phyloP scores from a whole-genome alignment of 2,329 filamentous ascomycete species.

The Ascochyta fabae region DNA sequence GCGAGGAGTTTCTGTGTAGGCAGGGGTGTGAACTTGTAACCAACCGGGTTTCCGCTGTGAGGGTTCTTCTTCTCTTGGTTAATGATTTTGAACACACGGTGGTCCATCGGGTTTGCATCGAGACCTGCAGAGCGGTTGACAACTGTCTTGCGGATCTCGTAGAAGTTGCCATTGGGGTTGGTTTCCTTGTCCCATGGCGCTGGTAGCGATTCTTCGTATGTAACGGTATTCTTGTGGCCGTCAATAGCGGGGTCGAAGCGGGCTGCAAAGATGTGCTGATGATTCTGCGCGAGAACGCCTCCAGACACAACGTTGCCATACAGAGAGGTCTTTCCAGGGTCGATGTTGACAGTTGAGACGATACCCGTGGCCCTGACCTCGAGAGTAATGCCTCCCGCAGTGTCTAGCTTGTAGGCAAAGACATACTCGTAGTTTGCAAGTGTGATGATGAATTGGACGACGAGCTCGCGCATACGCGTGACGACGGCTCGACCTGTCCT shows the following conservation, averaged over 20 bases:
- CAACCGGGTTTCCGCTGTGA: slow-evolving; percentile 54
- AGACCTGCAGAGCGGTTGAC: slow-evolving; percentile 57
- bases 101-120: slow-evolving; percentile 62
- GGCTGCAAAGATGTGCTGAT: slow-evolving; percentile 70
- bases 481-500: slow-evolving; percentile 68
- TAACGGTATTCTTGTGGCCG: slow-evolving; percentile 60
- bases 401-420: slow-evolving; percentile 69
- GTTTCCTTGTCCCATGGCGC: slow-evolving; percentile 58
- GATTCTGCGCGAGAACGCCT: slow-evolving; percentile 70
- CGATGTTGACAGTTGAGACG: slow-evolving; percentile 67
- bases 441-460: slow-evolving; percentile 72
- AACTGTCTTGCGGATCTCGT: slow-evolving; percentile 59
- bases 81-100: slow-evolving; percentile 62
- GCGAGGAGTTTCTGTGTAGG: slow-evolving; percentile 60
- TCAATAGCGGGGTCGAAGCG: slow-evolving; percentile 69
- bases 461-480: slow-evolving; percentile 66
- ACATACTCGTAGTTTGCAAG: slow-evolving; percentile 76
- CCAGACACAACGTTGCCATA: slow-evolving; percentile 70
- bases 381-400: slow-evolving; percentile 65
- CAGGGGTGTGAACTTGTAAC: slow-evolving; percentile 57
- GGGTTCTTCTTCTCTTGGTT: slow-evolving; percentile 56
- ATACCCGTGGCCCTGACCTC: slow-evolving; percentile 72
- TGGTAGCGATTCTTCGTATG: slow-evolving; percentile 61
- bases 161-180: slow-evolving; percentile 69
- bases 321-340: slow-evolving; percentile 58